Percentiles rank a stretch among this genome's conserved stretches.
These are phyloP conservation scores for Emergomyces orientalis DNA, from an alignment of 2,329 filamentous ascomycete genomes.

Conservation along the genomic window DNA sequence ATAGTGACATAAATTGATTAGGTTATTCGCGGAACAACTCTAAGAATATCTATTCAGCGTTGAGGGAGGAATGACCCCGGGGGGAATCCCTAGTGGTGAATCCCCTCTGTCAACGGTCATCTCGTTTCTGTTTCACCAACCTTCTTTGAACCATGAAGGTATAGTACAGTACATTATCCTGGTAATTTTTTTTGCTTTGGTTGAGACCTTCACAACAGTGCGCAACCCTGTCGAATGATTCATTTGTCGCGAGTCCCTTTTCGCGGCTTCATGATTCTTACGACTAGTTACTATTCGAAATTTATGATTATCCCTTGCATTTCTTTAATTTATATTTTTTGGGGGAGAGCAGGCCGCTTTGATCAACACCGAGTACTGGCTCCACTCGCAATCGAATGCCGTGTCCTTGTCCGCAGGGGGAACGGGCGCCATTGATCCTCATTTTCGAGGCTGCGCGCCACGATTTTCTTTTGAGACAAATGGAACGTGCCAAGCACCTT, in stretches of 20 bases:
- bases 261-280: neutral
- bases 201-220: neutral
- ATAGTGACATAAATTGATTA: too few relatives aligned
- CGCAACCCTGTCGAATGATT: neutral
- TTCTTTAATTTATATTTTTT: too few relatives aligned
- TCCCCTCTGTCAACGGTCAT: neutral
- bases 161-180: neutral
- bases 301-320: too few relatives aligned
- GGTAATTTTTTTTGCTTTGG: too few relatives aligned
- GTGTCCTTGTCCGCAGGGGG: too few relatives aligned
- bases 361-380: neutral
- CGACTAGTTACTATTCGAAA: neutral
- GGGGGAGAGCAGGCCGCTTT: neutral
- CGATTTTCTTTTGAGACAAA: neutral
- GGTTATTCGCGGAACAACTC: neutral
- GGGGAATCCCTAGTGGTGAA: neutral
- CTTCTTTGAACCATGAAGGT: neutral
- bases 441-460: conserved; percentile 2
- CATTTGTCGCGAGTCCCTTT: neutral
- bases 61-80: neutral
- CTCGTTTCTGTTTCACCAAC: conserved; percentile 4
- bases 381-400: neutral
- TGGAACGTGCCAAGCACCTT: neutral
- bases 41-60: neutral
- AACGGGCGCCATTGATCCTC: neutral